phyloP scores from a whole-genome alignment of 2,329 filamentous ascomycete genomes.

The Ascochyta fabae region DNA sequence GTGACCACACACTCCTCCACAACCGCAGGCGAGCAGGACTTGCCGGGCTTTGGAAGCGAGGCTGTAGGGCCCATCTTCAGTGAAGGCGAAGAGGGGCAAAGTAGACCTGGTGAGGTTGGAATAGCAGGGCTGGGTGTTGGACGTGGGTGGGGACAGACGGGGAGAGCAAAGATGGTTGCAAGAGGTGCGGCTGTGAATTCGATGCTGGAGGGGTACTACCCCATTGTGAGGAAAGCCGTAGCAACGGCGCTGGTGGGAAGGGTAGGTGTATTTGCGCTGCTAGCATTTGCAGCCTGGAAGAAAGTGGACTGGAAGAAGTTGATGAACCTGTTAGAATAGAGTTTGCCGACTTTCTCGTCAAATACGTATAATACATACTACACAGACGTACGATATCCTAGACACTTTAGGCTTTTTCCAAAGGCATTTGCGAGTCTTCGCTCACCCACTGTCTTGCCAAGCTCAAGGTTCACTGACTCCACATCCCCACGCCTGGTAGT shows the following conservation, averaged over 20 bases:
- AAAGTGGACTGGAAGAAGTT: constrained; percentile 19
- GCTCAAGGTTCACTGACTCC: constrained; percentile 6
- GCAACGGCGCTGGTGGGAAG: constrained; percentile 51
- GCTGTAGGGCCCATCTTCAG: constrained; percentile 26
- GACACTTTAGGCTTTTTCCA: too few relatives aligned
- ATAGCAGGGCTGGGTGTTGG: constrained; percentile 55
- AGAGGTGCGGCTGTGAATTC: constrained; percentile 53
- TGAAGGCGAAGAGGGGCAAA: constrained; percentile 24
- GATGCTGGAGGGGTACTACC: constrained; percentile 61
- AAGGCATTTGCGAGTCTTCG: background rate
- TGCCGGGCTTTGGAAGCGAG: constrained; percentile 32
- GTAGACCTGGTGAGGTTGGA: constrained; percentile 53
- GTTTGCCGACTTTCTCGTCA: background rate
- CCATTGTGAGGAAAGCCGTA: constrained; percentile 57
- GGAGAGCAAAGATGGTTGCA: constrained; percentile 47
- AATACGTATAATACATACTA: background rate
- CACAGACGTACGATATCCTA: background rate
- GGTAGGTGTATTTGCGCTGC: constrained; percentile 32
- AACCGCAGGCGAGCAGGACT: constrained; percentile 32
- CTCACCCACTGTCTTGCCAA: background rate
- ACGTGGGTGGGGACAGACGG: constrained; percentile 44
- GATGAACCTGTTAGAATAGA: background rate
- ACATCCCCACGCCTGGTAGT: constrained; percentile 1
- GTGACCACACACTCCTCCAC: constrained; percentile 19
- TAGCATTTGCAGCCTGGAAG: constrained; percentile 30